Conservation (phyloP, 192 early-diverging fungal species). For the Chytriomyces hyalinus region DNA sequence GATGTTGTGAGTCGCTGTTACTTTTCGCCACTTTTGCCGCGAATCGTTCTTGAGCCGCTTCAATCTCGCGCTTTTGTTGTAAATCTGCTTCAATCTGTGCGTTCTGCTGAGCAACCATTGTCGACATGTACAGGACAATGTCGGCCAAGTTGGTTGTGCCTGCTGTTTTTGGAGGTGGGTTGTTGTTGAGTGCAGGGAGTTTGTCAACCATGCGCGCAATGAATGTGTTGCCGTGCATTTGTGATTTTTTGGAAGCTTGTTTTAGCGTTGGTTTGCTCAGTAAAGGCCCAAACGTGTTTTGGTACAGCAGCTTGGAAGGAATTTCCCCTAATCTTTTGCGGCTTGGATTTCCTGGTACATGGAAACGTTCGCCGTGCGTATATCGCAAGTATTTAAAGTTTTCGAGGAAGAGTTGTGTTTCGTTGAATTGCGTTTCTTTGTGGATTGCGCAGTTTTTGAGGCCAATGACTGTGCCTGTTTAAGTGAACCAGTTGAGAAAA, state of each 20-base stretch:
- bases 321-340: not conserved
- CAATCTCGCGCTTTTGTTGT: not conserved
- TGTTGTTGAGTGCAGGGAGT: not conserved
- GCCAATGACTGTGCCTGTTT: slow-evolving; percentile 5
- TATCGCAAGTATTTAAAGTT: slow-evolving; percentile 20
- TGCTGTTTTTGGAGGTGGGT: not conserved
- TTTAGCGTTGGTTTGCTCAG: no score
- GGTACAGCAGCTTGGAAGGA: not conserved
- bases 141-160: no score
- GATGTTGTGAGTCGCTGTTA: slow-evolving; percentile 3
- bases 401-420: slow-evolving; percentile 5
- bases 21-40: not conserved
- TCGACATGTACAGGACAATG: no score
- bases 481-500: not conserved
- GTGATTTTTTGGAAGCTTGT: no score
- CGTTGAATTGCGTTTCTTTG: slow-evolving; percentile 5
- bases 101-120: no score
- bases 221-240: no score
- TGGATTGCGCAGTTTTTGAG: slow-evolving; percentile 21
- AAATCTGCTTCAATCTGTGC: no score
- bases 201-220: no score
- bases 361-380: slow-evolving; percentile 19
- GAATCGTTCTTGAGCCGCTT: not conserved
- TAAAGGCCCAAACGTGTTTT: not conserved
- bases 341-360: not conserved